phyloP scores from a whole-genome alignment of 805 yeast species.

The Sungouiozyma ichnusensis region DNA sequence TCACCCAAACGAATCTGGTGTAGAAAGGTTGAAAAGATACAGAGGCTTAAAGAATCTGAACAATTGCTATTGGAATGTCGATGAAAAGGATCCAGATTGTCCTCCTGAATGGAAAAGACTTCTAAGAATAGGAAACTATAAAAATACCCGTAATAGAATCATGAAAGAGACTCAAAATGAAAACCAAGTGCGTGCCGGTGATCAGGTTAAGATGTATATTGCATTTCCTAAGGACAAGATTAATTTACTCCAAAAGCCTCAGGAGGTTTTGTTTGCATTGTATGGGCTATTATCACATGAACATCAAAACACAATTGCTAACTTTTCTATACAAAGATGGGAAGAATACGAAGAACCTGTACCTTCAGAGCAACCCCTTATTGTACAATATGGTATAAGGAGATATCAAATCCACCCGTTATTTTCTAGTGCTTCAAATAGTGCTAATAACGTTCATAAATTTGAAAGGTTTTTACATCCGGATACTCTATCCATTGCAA shows the following conservation, averaged over 20 bases:
- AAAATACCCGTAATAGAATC: slow-evolving; percentile 61
- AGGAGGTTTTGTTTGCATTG: slow-evolving; percentile 43
- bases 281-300: slow-evolving; percentile 78
- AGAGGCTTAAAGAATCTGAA: slow-evolving; percentile 81
- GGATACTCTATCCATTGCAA: slow-evolving; percentile 65
- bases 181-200: slow-evolving; percentile 50
- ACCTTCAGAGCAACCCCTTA: slow-evolving; percentile 66
- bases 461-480: slow-evolving; percentile 75
- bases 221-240: slow-evolving; percentile 37
- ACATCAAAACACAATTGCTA: slow-evolving; percentile 73
- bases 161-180: slow-evolving; percentile 44
- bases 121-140: slow-evolving; percentile 63
- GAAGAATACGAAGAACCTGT: slow-evolving; percentile 82
- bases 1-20: slow-evolving; percentile 63
- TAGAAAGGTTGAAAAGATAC: slow-evolving; percentile 63
- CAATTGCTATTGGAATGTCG: slow-evolving; percentile 76
- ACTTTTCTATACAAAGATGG: slow-evolving; percentile 77
- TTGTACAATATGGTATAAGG: slow-evolving; percentile 91
- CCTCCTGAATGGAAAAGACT: slow-evolving; percentile 75
- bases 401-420: slow-evolving; percentile 74
- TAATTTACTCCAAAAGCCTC: slow-evolving; percentile 34
- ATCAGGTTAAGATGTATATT: slow-evolving; percentile 47
- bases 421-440: slow-evolving; percentile 68
- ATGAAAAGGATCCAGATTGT: slow-evolving; percentile 64
- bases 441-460: slow-evolving; percentile 78